Evolutionary conservation across 345 rosid species (phyloP), one percentile per base, ranked within the genome.

Genomic region (Bruguiera gymnorhiza): DNA sequence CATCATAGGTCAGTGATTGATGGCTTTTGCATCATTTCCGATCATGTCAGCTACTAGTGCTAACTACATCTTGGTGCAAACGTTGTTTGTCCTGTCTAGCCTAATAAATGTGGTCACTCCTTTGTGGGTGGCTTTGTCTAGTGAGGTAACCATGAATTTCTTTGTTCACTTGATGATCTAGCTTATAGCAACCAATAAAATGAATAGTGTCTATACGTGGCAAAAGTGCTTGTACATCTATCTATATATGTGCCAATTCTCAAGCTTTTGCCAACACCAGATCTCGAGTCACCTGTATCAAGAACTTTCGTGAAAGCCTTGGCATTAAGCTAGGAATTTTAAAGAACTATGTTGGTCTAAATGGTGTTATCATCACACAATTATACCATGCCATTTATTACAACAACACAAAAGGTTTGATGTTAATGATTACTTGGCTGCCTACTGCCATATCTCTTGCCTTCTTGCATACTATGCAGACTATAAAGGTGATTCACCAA

Each of bases 21-120:
- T 30, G 32, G 61, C 67, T 4, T 73, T 73, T 37, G 72, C 76
- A 3, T 67, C 67, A 21, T 62, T 73, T 24, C 34, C 60, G 52
- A 67, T 73, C 24, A 67, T 67, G 72, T 61, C 76, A 6, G 76
- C 37, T 23, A 29, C 62, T 21, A 72, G 76, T 5, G 61, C 76
- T 20, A 73, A 37, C 23, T 67, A 73, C 48, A 61, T 50, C 50
- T 73, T n/a, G 77, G 77, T 2, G 67, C 51, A 16, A 67, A 67
- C 53, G 55, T 73, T 39, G 77, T 72, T 13, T 23, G 19, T 73
- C 30, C 26, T 52, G n/a, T 51, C 66, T 23, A 66, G 73, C 1
- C 73, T 70, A 29, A 26, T 61, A 11, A 48, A 50, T 11, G 73
- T 60, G 27, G 31, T 70, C 29, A 60, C 53, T 10, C 73, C 73